Base-by-base conservation (phyloP, 495 filamentous ascomycete genomes). In the Xylaria intraflava region DNA sequence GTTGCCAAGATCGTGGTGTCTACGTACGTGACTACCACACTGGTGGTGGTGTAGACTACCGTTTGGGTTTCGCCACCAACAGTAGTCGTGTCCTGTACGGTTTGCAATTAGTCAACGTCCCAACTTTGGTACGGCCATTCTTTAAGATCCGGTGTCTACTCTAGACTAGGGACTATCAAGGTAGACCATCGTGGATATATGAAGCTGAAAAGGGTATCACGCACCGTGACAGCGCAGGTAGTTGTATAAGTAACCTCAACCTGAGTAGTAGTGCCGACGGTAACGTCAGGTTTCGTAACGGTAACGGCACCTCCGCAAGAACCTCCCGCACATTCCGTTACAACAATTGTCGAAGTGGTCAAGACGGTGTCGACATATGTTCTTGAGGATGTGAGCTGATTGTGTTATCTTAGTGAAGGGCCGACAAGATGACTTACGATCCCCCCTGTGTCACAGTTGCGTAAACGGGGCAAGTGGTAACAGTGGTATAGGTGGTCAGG, bases 1-100 rank as follows among this genome's bases (percentile, higher is more conserved):
- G 65, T 68, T 26, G 58, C 62, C 44, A 60, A 30, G 16, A 65
- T 30, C 0, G 65, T 65, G 8, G 65, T 62, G n/a, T 67, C 55
- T 12, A 65, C 30, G 24, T 65, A 55, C 1, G 62, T 62, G 44
- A 65, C 62, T 30, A 55, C 59, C 19, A 67, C 62, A 42, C 62
- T 63, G 55, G 72, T 69, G 42, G 77, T 73, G 29, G 75, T 73
- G 62, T 74, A 76, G 58, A 69, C 70, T 23, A 59, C 20, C 1
- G 58, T 61, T 8, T 49, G 36, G 55, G 69, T 70, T 35, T 67
- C 68, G 22, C 62, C 60, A 24, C 54, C 41, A 31, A 72, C 62
- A 43, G 62, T 31, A 23, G 66, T 69, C 7, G 67, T 69, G 36
- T 56, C 46, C 52, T 55, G n/a, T 33, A 30, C 0, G 27, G 6